Evolutionary conservation across 495 filamentous ascomycete species (phyloP).

Genomic region (Annulohypoxylon nitens): DNA sequence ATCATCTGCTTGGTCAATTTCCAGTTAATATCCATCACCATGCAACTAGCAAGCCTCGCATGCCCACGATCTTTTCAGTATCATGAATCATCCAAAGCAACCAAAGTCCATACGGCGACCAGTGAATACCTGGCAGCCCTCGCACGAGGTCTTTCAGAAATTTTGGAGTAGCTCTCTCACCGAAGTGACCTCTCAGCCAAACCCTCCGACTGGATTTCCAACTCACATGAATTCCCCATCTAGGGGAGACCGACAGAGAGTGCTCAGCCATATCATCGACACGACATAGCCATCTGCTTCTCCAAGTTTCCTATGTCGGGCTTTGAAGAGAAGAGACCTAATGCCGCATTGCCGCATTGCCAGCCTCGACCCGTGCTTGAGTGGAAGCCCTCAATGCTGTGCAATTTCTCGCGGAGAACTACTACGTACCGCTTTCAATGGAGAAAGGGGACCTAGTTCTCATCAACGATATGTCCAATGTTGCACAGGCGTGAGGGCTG

Average conservation of each 20-base stretch:
- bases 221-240: neutral
- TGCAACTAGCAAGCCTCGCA: neutral
- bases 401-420: neutral
- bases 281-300: too few relatives aligned
- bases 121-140: neutral
- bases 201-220: neutral
- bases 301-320: neutral
- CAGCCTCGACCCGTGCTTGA: too few relatives aligned
- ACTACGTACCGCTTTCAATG: neutral
- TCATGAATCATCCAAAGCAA: neutral
- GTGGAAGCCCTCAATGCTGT: neutral
- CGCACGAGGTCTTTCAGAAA: neutral
- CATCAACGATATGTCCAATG: neutral
- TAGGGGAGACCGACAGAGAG: too few relatives aligned
- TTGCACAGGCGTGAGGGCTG: neutral
- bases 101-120: neutral
- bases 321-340: neutral
- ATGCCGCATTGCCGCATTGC: neutral
- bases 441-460: neutral
- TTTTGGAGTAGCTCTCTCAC: neutral
- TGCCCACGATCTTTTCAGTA: neutral
- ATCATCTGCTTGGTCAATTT: neutral
- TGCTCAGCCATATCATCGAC: too few relatives aligned
- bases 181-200: neutral
- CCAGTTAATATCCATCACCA: too few relatives aligned